A percentile compares a stretch with the other conserved stretches of the same genome.
Conservation (phyloP, 1,284 basidiomycete species). For the Cutaneotrichosporon arboriforme region DNA sequence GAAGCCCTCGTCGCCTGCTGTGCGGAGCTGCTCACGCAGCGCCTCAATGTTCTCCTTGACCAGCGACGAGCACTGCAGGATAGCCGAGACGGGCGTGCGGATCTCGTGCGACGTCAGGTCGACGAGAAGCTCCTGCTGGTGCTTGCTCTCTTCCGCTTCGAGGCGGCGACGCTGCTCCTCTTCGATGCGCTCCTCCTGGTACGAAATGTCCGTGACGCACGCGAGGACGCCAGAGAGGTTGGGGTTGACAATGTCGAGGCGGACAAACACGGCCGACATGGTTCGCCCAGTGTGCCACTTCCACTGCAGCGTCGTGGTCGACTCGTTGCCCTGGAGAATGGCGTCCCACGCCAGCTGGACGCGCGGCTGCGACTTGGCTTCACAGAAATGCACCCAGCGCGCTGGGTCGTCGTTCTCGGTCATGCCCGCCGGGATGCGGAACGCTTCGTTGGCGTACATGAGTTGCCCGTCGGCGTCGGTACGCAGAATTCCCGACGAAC, state of each 20-base stretch:
- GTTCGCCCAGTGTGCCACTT: constrained; percentile 33
- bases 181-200: constrained; percentile 35
- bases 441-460: constrained; percentile 36
- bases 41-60: constrained; percentile 43
- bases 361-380: constrained; percentile 14
- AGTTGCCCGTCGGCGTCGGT: constrained; percentile 23
- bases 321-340: constrained; percentile 15
- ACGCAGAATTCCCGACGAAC: constrained; percentile 38
- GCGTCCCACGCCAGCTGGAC: constrained; percentile 2
- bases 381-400: constrained; percentile 17
- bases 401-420: constrained; percentile 7
- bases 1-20: constrained; percentile 24
- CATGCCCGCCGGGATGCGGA: constrained; percentile 18
- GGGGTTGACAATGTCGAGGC: constrained; percentile 30
- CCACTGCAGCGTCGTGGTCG: constrained; percentile 26
- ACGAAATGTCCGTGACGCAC: constrained; percentile 37
- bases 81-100: constrained; percentile 43
- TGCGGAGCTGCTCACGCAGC: constrained; percentile 33
- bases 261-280: constrained; percentile 34
- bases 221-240: constrained; percentile 33
- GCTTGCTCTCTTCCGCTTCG: constrained; percentile 37
- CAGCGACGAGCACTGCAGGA: constrained; percentile 43
- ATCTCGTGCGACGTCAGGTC: constrained; percentile 47
- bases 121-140: constrained; percentile 45
- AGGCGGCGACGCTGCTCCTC: constrained; percentile 37